A percentile compares a stretch with the other conserved stretches of the same genome.
phyloP scores from a whole-genome alignment of 2,329 filamentous ascomycete species.

The Biscogniauxia mediterranea region DNA sequence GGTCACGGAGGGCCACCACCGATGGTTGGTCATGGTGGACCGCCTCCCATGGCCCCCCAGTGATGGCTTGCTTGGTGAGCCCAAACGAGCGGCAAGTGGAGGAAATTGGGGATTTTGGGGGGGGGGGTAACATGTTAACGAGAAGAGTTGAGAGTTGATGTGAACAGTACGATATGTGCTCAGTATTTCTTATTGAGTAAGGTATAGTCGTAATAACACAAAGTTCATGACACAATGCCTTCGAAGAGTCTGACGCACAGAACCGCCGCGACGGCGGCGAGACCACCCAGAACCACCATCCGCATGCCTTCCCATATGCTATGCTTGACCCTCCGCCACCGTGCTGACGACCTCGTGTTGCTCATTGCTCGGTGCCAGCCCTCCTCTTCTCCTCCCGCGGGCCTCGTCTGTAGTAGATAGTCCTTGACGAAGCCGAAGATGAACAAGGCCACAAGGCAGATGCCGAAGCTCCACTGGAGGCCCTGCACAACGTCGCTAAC shows the following conservation, averaged over 20 bases:
- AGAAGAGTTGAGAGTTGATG: not conserved
- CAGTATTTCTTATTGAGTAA: not conserved
- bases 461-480: conserved; percentile 56
- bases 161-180: not conserved
- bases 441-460: conserved; percentile 61
- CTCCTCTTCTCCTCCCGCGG: conserved; percentile 19
- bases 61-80: not conserved
- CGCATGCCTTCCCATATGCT: conserved; percentile 50
- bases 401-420: conserved; percentile 33
- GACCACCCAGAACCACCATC: conserved; percentile 55
- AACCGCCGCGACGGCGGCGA: conserved; percentile 57
- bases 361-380: not conserved
- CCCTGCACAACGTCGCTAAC: conserved; percentile 44
- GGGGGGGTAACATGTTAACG: too few relatives aligned
- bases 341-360: conserved; percentile 34
- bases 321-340: conserved; percentile 25
- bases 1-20: conserved; percentile 2
- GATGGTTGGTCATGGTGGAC: conserved; percentile 1
- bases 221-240: conserved; percentile 14
- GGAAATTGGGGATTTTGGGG: too few relatives aligned
- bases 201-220: not conserved
- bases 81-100: not conserved
- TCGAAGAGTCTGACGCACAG: conserved; percentile 50
- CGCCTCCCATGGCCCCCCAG: not conserved
- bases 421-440: conserved; percentile 67